These are phyloP conservation scores for Scutellaria galericulata DNA, from an alignment of 257 asterid genomes.

Conservation along the genomic window DNA sequence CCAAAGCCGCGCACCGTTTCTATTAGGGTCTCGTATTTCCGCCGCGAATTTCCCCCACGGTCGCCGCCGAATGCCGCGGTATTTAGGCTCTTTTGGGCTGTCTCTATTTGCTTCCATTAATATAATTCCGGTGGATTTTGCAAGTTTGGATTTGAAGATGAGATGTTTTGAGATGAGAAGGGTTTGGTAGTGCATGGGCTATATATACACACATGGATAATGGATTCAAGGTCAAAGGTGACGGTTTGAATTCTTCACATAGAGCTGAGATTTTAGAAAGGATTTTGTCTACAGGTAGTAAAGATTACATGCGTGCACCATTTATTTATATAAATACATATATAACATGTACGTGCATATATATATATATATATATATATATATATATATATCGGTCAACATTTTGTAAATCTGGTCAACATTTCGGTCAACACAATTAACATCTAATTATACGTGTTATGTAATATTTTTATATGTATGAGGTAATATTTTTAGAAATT, in stretches of 20 bases:
- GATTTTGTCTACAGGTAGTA: too few relatives aligned
- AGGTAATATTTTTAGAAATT: too few relatives aligned
- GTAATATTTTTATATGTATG: too few relatives aligned
- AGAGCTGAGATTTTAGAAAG: not conserved
- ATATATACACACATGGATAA: constrained; percentile 13
- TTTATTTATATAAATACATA: too few relatives aligned
- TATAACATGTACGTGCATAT: too few relatives aligned
- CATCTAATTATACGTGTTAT: too few relatives aligned
- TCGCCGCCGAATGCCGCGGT: constrained; percentile 67
- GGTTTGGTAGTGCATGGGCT: not conserved
- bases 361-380: too few relatives aligned
- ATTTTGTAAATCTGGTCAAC: too few relatives aligned
- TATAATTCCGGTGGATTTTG: too few relatives aligned
- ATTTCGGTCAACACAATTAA: too few relatives aligned
- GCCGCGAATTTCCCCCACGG: constrained; percentile 90
- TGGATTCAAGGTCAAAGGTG: constrained; percentile 39
- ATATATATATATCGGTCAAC: too few relatives aligned
- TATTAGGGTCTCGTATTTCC: constrained; percentile 72
- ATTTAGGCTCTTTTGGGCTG: constrained; percentile 42
- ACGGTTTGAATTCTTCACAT: constrained; percentile 47
- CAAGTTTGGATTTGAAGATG: not conserved
- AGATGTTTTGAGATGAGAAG: not conserved
- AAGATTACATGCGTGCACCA: too few relatives aligned
- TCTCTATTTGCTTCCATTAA: constrained; percentile 24
- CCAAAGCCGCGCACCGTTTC: constrained; percentile 76